Evolutionary conservation across 2,329 filamentous ascomycete genomes (phyloP), one percentile per base, ranked within the genome.

Genomic region (Aspergillus ibericus): DNA sequence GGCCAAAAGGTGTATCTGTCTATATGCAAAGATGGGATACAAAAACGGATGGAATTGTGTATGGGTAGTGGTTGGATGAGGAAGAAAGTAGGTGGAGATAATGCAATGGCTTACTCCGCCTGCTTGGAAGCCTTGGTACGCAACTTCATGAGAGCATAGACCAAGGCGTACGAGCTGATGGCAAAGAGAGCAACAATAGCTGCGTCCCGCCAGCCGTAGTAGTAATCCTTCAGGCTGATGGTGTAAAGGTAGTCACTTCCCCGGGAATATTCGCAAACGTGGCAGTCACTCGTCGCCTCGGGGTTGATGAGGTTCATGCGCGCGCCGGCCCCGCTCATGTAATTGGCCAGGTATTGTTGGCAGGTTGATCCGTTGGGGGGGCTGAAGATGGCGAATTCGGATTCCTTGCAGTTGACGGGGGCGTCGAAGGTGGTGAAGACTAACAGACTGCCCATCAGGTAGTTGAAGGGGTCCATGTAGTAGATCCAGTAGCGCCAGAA

Each of bases 151-250:
- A 75, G 63, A 44, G 64, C 38, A 56, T 75, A 82, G 2, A 81
- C 80, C 48, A 81, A 51, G 0, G 67, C 74, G 63, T 88, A 88
- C 1, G 80, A 82, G 56, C 78, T 81, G 36, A 84, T 50, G 1
- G 77, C 81, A 63, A 88, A 87, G 1, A 85, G 71, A 1, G 80
- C 81, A 2, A 85, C 81, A 55, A 88, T 84, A 0, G 68, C 87
- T 0, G 84, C 82, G 69, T 90, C 81, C 38, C 88, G 80, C 88
- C 88, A 90, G 0, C 85, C 87, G 63, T 86, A 86, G 62, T 80
- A 83, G 63, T 88, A 85, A 2, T 84, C 80, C 2, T 78, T 78
- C 8, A 90, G 62, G 67, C 89, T 88, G 25, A 90, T 59, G 0
- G 77, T 83, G 7, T 73, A 65, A 0, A 90, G 71, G 59, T 88